Percentiles rank a stretch among this genome's conserved stretches.
phyloP scores from a whole-genome alignment of 108 stramenopile species.

The Tribonema minus region DNA sequence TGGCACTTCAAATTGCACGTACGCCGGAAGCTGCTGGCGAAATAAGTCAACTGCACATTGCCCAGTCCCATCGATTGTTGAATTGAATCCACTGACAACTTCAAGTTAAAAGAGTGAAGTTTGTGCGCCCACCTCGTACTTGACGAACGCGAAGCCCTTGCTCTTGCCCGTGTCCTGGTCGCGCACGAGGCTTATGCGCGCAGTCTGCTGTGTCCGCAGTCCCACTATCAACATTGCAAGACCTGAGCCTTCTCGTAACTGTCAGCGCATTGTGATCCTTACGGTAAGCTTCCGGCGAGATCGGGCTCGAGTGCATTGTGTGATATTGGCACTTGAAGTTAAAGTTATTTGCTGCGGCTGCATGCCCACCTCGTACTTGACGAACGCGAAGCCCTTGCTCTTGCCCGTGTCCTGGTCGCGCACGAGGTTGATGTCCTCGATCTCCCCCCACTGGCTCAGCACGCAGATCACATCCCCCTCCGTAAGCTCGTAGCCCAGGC shows the following conservation, averaged over 20 bases:
- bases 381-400: conserved; percentile 36
- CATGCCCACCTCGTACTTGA: too few species aligned
- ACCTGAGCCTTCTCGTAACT: conserved; percentile 77
- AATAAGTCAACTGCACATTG: too few species aligned
- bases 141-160: conserved; percentile 53
- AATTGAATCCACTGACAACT: too few species aligned
- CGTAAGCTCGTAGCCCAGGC: conserved; percentile 73
- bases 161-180: conserved; percentile 86
- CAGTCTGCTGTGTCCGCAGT: conserved; percentile 77
- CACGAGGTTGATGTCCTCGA: conserved; percentile 88
- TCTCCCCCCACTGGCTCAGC: conserved; percentile 77
- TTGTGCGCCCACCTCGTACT: too few species aligned
- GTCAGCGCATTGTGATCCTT: conserved; percentile 90
- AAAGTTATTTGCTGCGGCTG: conserved; percentile 67
- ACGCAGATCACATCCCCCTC: conserved; percentile 96
- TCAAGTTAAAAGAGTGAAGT: too few species aligned
- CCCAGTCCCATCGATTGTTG: too few species aligned
- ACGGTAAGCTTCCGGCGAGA: too few species aligned
- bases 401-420: conserved; percentile 91
- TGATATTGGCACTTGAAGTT: too few species aligned
- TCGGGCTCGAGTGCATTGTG: too few species aligned
- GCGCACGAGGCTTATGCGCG: conserved; percentile 86
- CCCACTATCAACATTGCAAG: conserved; percentile 91
- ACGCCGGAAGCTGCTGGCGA: too few species aligned
- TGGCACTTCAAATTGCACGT: too few species aligned